These are phyloP conservation scores for Mycosphaerelloides madeirae DNA, from an alignment of 2,329 filamentous ascomycete species.

Conservation along the genomic window DNA sequence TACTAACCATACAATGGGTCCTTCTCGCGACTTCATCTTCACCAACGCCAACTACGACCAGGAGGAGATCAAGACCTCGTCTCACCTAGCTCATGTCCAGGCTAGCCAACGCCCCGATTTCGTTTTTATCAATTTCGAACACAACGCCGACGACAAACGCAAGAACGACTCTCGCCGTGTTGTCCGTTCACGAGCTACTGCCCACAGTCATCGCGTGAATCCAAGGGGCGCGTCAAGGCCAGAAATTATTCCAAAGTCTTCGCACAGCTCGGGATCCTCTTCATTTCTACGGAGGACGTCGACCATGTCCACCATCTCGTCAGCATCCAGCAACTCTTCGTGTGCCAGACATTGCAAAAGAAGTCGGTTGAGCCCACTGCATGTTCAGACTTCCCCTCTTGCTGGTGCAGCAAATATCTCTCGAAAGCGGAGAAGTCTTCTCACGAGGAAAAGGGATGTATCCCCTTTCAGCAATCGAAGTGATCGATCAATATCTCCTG, in stretches of 20 bases:
- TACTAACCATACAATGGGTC: too few species aligned
- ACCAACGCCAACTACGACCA: constrained; percentile 18
- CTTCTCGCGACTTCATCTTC: constrained; percentile 12
- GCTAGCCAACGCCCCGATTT: constrained; percentile 11
- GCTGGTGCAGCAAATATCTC: constrained; percentile 5
- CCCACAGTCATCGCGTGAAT: constrained; percentile 16
- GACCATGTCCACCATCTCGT: neutral
- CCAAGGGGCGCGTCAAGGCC: constrained; percentile 13
- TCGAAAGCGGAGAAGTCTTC: constrained; percentile 1
- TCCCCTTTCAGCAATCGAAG: constrained; percentile 4
- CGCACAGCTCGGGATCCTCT: constrained; percentile 1
- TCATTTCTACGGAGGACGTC: neutral
- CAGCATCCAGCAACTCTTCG: neutral
- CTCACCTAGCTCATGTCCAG: constrained; percentile 8
- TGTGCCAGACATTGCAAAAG: neutral
- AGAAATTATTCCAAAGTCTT: constrained; percentile 7
- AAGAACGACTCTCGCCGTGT: constrained; percentile 12
- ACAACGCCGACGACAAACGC: constrained; percentile 8
- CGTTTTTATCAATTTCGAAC: constrained; percentile 18
- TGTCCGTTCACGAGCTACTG: constrained; percentile 19
- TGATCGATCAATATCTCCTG: constrained; percentile 13
- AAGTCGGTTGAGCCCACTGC: neutral
- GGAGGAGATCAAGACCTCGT: constrained; percentile 10
- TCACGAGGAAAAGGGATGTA: constrained; percentile 1
- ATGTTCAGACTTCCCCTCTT: neutral